These are phyloP conservation scores for Debaryomyces maramus DNA, from an alignment of 805 yeast species.

Conservation along the genomic window DNA sequence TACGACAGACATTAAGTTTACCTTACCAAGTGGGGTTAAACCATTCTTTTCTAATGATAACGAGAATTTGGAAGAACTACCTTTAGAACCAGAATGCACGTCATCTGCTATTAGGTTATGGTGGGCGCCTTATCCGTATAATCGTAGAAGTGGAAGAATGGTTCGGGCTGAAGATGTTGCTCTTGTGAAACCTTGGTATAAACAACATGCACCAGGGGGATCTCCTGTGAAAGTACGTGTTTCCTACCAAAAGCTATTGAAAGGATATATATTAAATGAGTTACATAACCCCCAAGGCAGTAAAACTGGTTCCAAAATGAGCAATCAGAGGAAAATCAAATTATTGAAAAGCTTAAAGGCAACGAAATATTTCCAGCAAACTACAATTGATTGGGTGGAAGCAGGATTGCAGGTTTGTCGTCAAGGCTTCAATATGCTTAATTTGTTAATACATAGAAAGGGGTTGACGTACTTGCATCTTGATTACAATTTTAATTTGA, in stretches of 20 bases:
- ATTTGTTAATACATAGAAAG: conserved; percentile 81
- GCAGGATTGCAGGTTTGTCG: conserved; percentile 92
- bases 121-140: conserved; percentile 85
- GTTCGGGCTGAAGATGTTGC: conserved; percentile 90
- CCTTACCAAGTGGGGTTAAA: conserved; percentile 40
- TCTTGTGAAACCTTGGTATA: conserved; percentile 77
- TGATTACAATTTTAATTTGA: conserved; percentile 92
- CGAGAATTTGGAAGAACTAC: conserved; percentile 8
- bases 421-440: conserved; percentile 94
- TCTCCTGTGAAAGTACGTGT: conserved; percentile 77
- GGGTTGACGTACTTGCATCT: conserved; percentile 91
- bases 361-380: conserved; percentile 88
- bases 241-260: conserved; percentile 87
- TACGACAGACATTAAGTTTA: conserved; percentile 23
- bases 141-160: conserved; percentile 67
- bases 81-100: conserved; percentile 44
- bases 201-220: conserved; percentile 60
- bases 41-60: conserved; percentile 48
- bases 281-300: conserved; percentile 48
- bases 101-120: conserved; percentile 61
- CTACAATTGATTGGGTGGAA: conserved; percentile 96
- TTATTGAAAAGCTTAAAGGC: conserved; percentile 64
- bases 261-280: conserved; percentile 69
- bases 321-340: conserved; percentile 51
- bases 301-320: conserved; percentile 27